Evolutionary conservation across 441 rosid species (phyloP).

Genomic region (Rhodomyrtus psidioides): DNA sequence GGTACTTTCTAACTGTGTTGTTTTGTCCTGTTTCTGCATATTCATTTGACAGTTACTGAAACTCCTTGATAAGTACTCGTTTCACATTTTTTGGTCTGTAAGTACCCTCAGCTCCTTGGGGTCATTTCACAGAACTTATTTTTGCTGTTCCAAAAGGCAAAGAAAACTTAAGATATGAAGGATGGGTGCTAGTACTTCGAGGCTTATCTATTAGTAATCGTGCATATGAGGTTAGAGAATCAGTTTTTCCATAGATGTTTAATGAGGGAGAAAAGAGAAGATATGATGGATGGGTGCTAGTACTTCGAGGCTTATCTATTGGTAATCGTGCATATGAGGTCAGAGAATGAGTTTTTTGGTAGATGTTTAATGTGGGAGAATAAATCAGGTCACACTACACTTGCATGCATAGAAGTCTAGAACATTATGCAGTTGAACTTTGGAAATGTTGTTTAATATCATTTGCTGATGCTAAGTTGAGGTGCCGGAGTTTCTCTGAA

Average conservation of each 20-base stretch:
- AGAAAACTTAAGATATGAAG: background rate
- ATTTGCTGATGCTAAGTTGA: background rate
- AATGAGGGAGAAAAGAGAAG: background rate
- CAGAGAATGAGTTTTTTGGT: background rate
- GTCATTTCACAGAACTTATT: background rate
- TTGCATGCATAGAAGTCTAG: background rate
- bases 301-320: background rate
- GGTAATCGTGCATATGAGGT: background rate
- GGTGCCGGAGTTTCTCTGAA: background rate
- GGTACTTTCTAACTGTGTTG: constrained; percentile 23
- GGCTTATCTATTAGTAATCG: background rate
- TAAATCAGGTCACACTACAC: background rate
- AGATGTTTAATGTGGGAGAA: background rate
- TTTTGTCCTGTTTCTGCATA: background rate
- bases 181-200: background rate
- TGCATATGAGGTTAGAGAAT: background rate
- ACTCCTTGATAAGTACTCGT: background rate
- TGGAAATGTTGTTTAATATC: background rate
- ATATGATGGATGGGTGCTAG: background rate
- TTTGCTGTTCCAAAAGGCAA: background rate
- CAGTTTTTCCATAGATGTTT: background rate
- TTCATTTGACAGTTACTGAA: background rate
- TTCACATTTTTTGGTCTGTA: background rate
- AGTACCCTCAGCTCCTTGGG: background rate
- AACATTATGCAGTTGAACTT: background rate